Evolutionary conservation across 208 protist species (phyloP), one percentile per base, ranked within the genome.

Genomic region (Acanthamoeba royreba): DNA sequence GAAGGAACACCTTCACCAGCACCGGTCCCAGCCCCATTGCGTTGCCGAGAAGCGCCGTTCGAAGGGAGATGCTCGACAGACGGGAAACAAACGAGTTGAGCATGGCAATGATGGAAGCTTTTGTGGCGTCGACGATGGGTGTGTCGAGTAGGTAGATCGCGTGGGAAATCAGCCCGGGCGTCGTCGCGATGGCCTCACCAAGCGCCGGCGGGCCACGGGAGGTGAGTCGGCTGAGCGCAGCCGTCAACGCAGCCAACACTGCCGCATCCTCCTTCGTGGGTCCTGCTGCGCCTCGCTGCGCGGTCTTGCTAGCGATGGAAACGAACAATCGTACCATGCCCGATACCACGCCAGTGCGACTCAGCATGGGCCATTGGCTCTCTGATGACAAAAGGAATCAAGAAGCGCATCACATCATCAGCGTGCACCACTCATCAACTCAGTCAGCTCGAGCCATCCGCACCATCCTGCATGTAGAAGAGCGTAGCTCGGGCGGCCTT

Each of bases 381-480:
- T 83, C 72, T 83, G 72, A 17, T 38, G 22, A 1, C 25, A 1
- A 28, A 22, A 7, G 35, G 22, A 40, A 7, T 40, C 63, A 5
- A 7, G 38, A 38, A 40, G 1, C 49, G 72, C 17, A 1, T 4
- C 7, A 0, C 15, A 33, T 69, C 58, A 5, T 35, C 9, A 35
- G 58, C 38, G 9, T 35, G 28, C n/a, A n/a, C n/a, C n/a, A n/a
- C n/a, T n/a, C n/a, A n/a, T n/a, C n/a, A n/a, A n/a, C 15, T 8
- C 5, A 83, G 2, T 38, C 72, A 43, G 19, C 7, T 15, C 28
- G 7, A 17, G 49, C 49, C 13, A 9, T n/a, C n/a, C 17, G 38
- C 19, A 83, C 72, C 72, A 19, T 83, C 72, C 25, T 83, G 72
- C 8, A 83, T n/a, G 72, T 83, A 83, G 72, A 83, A 83, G 72